These are phyloP conservation scores for Pseudogymnoascus sp. DNA, from an alignment of 2,329 filamentous ascomycete species.

Conservation along the genomic window DNA sequence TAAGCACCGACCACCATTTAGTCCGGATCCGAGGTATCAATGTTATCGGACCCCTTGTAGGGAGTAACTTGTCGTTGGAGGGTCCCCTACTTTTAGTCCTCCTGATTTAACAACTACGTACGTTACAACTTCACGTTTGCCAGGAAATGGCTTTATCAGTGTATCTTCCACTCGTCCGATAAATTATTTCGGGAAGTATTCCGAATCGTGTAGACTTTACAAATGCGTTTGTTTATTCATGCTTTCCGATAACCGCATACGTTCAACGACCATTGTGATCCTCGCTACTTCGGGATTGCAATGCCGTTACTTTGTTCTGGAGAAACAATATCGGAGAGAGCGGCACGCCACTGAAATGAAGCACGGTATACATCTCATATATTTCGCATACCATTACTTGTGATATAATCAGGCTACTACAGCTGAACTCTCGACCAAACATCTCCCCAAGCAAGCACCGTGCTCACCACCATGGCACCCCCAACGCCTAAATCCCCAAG, in stretches of 20 bases:
- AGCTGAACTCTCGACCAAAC: neutral
- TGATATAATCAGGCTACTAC: neutral
- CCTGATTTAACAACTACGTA: neutral
- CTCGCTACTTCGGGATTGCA: neutral
- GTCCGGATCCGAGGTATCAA: neutral
- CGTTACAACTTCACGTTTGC: neutral
- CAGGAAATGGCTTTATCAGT: neutral
- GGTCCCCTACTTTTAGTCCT: neutral
- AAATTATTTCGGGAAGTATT: neutral
- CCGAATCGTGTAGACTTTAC: neutral
- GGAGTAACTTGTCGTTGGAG: neutral
- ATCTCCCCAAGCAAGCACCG: neutral
- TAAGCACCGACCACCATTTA: neutral
- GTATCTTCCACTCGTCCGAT: neutral
- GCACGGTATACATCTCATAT: no score
- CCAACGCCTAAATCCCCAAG: conserved; percentile 10
- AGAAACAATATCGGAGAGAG: neutral
- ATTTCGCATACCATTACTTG: neutral
- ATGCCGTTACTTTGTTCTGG: neutral
- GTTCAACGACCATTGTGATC: neutral
- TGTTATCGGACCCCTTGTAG: neutral
- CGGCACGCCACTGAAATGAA: neutral
- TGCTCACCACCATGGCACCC: conserved; percentile 13
- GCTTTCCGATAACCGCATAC: neutral
- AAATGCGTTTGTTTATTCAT: neutral